Evolutionary conservation across 2,329 filamentous ascomycete species (phyloP), one percentile per base, ranked within the genome.

Genomic region (Colletotrichum scovillei): DNA sequence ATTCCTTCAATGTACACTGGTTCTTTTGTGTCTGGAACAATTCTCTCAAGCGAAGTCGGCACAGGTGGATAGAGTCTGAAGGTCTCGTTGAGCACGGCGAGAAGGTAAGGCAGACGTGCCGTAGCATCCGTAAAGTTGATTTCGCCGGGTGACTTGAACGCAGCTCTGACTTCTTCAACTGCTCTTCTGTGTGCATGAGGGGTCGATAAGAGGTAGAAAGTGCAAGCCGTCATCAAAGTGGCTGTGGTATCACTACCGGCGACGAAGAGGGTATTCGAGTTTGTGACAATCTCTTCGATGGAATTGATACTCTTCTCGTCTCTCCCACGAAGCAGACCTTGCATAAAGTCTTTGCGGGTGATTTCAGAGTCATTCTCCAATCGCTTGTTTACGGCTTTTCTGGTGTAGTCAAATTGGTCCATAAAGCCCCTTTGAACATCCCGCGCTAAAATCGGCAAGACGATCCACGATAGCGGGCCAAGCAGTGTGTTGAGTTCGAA

Each of bases 221-320:
- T 68, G 32, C 38, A 74, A 73, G 5, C 78, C 80, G 2, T 76
- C 74, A 82, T 77, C 1, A 78, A 52, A 0, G 80, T 80, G 3
- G 81, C 80, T 2, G 81, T 82, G 3, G 81, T 83, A 62, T 83
- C 81, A 0, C 77, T 79, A 0, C 81, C 80, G 9, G 80, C 80
- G 7, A 80, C 26, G 32, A 81, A 63, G 6, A 69, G 24, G 19
- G 60, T 65, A 11, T 63, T 69, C 12, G 60, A 32, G 19, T 68
- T 55, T 11, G 65, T 55, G 32, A 68, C 26, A 12, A 55, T 63
- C 57, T 68, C 65, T 9, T 68, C 57, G n/a, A 55, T 63, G 8
- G 65, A 63, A 12, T 1, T 55, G 24, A 62, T 63, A 32, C 5
- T 38, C 65, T 24, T 69, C 53, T 42, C 59, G 2, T 73, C 74